Base-by-base conservation (phyloP, 1,284 basidiomycete species). In the Moesziomyces aphidis region DNA sequence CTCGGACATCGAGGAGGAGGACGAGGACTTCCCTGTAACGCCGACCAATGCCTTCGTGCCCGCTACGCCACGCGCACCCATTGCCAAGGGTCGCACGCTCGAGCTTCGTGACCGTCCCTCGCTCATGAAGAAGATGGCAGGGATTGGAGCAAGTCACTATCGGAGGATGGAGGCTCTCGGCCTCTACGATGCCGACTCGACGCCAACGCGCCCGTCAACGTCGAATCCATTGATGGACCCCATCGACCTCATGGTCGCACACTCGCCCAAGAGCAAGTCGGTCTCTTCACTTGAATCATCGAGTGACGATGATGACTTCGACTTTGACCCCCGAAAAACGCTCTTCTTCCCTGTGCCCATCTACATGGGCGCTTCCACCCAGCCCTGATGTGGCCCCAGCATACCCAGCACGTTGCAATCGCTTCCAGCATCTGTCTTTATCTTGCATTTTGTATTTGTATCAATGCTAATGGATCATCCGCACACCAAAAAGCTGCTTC, bases 281-380 rank as follows among this genome's bases (percentile, higher is more conserved):
- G 17, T 44, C 2, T 48, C 24, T 1, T 42, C 46, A 0, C n/a
- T 53, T 4, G 22, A 28, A 1, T 22, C 8, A 1, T 26, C 7
- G 0, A 39, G 56, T 1, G 57, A 61, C 9, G 55, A 54, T 3
- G 64, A 61, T 1, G 58, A 61, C 31, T n/a, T 57, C 19, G 47
- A 61, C 11, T 50, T 61, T 28, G 55, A 71, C 24, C 68, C 57
- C 1, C 43, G 68, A 24, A 61, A 65, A 26, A 64, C 61, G 10
- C 58, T 71, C 3, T 70, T 64, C 61, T 61, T 71, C 50, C 61
- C 54, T 1, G 68, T 71, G n/a, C 68, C 68, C 0, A 50, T 71
- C 31, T 71, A 65, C 36, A 64, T 65, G 68, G 56, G 61, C 11
- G 61, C 67, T 19, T 53, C 67, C n/a, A 34, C 61, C 24, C 48